phyloP scores from a whole-genome alignment of 768 basidiomycete species.

The Leccinum ochraceum region DNA sequence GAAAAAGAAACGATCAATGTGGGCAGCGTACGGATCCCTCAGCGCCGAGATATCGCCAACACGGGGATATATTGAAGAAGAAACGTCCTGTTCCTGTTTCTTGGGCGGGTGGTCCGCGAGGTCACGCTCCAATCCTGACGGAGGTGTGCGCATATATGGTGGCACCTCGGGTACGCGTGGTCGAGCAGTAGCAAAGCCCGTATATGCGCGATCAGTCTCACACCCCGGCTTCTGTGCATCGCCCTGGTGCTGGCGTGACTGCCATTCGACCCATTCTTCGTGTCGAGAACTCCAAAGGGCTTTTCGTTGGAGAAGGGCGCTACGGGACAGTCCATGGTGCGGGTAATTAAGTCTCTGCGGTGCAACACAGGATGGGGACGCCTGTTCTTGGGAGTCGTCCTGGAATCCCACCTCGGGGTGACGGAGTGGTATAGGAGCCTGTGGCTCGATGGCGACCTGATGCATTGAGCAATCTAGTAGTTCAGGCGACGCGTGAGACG shows the following conservation, averaged over 20 bases:
- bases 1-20: constrained; percentile 61
- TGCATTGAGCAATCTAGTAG: constrained; percentile 16
- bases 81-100: constrained; percentile 16
- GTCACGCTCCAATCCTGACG: constrained; percentile 36
- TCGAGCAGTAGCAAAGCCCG: constrained; percentile 20
- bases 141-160: constrained; percentile 22
- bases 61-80: constrained; percentile 50
- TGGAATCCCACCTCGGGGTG: constrained; percentile 11
- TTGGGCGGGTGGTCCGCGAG: constrained; percentile 10
- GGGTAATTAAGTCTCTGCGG: constrained; percentile 44
- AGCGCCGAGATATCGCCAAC: constrained; percentile 61
- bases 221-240: constrained; percentile 1
- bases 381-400: constrained; percentile 1
- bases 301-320: constrained; percentile 59
- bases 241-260: constrained; percentile 16
- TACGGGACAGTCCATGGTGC: constrained; percentile 65
- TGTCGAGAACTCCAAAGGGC: constrained; percentile 61
- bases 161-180: background rate
- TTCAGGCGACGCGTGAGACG: constrained; percentile 10
- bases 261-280: constrained; percentile 49
- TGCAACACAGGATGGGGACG: constrained; percentile 11
- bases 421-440: constrained; percentile 27
- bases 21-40: constrained; percentile 55
- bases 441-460: constrained; percentile 18
- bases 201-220: constrained; percentile 27